These are phyloP conservation scores for Exophiala aquamarina DNA, from an alignment of 2,329 filamentous ascomycete species.

Conservation along the genomic window DNA sequence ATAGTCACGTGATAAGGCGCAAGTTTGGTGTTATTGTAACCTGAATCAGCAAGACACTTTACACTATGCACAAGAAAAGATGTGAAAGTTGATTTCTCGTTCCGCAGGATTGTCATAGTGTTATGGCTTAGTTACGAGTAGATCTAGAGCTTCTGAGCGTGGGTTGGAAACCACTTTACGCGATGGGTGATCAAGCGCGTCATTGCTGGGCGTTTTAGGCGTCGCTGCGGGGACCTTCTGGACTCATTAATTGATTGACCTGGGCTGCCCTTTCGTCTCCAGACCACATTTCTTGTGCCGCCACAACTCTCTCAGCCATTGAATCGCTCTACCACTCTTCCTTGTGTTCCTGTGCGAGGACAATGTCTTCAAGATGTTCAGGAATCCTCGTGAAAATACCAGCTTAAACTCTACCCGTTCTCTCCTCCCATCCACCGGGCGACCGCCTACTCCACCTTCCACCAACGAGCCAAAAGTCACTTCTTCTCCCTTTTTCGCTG, in stretches of 20 bases:
- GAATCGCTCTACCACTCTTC: too few species aligned
- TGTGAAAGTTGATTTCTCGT: too few species aligned
- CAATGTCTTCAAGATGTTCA: conserved; percentile 23
- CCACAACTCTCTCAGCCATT: too few species aligned
- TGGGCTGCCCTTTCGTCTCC: too few species aligned
- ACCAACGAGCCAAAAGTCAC: not conserved
- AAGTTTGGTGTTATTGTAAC: not conserved
- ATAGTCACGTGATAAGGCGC: not conserved
- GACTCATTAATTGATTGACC: too few species aligned
- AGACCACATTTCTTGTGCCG: too few species aligned
- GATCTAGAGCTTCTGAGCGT: not conserved
- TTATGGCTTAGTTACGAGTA: too few species aligned
- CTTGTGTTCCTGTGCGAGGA: not conserved
- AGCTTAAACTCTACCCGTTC: conserved; percentile 2
- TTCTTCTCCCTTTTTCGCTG: conserved; percentile 14
- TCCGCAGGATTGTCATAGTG: too few species aligned
- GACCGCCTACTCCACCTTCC: conserved; percentile 23
- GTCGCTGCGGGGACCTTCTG: too few species aligned
- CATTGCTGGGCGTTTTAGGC: not conserved
- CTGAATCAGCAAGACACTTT: not conserved
- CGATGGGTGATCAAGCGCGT: not conserved
- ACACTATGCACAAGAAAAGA: too few species aligned
- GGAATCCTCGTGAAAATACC: conserved; percentile 25
- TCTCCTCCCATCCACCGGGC: conserved; percentile 17
- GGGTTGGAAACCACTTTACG: conserved; percentile 4